phyloP scores from a whole-genome alignment of 441 rosid genomes.

The Sinapis alba region DNA sequence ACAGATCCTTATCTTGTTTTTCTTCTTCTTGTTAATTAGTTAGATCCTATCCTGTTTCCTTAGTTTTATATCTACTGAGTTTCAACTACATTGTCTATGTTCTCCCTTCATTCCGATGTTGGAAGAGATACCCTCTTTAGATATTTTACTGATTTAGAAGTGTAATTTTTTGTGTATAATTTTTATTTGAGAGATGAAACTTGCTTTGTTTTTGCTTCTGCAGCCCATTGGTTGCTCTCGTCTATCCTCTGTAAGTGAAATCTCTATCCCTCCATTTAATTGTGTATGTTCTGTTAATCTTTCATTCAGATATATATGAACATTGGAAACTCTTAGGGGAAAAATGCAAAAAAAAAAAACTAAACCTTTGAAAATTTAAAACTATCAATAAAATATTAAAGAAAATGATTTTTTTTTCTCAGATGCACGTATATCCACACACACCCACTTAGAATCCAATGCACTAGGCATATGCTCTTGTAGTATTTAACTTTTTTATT shows the following conservation, averaged over 20 bases:
- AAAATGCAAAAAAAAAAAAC: not conserved
- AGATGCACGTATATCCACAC: conserved; percentile 33
- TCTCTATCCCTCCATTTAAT: not conserved
- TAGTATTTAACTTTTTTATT: not conserved
- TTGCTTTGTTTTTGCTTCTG: conserved; percentile 31
- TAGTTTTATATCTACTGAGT: not conserved
- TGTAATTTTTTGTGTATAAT: not conserved
- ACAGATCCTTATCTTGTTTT: conserved; percentile 15
- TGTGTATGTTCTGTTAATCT: not conserved
- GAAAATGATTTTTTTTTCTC: not conserved
- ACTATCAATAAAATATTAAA: not conserved
- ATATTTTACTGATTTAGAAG: conserved; percentile 1
- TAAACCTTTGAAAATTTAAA: not conserved
- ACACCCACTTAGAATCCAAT: conserved; percentile 33
- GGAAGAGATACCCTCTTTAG: not conserved
- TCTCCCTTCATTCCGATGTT: not conserved
- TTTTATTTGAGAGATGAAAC: conserved; percentile 2
- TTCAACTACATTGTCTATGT: conserved; percentile 24
- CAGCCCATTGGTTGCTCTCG: conserved; percentile 87
- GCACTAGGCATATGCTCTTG: conserved; percentile 17
- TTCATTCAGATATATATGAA: not conserved
- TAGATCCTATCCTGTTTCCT: not conserved
- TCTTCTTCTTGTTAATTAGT: not conserved
- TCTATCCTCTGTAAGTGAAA: conserved; percentile 82
- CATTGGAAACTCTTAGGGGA: not conserved